A percentile compares a stretch with the other conserved stretches of the same genome.
Evolutionary conservation across 2,329 filamentous ascomycete genomes (phyloP).

Genomic region (Pseudogymnoascus destructans): DNA sequence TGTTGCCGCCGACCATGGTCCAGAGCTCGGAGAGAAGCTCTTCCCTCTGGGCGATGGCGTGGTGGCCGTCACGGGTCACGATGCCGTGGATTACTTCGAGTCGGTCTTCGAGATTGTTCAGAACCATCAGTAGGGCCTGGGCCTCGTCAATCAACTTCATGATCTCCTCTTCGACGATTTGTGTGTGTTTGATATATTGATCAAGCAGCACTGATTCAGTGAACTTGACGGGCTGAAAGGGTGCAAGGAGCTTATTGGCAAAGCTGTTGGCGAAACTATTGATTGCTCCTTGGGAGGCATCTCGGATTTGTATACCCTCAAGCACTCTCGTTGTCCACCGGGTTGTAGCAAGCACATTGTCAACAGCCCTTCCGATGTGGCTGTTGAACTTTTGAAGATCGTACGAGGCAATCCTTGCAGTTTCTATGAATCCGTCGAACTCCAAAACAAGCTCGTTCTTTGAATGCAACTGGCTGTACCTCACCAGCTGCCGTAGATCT

Average conservation of each 20-base stretch:
- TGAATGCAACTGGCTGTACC: constrained; percentile 53
- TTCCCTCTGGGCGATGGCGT: constrained; percentile 44
- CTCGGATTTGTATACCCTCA: constrained; percentile 23
- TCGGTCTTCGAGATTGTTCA: constrained; percentile 55
- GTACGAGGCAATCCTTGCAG: constrained; percentile 47
- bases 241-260: constrained; percentile 35
- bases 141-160: constrained; percentile 55
- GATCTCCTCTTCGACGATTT: constrained; percentile 57
- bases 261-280: constrained; percentile 28
- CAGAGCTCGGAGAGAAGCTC: constrained; percentile 58
- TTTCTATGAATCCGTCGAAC: constrained; percentile 63
- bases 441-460: constrained; percentile 60
- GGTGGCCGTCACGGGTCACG: constrained; percentile 48
- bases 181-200: constrained; percentile 62
- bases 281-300: constrained; percentile 25
- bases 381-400: constrained; percentile 65
- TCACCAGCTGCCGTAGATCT: constrained; percentile 59
- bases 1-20: constrained; percentile 62
- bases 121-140: constrained; percentile 49
- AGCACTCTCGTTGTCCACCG: constrained; percentile 52
- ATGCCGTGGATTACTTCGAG: constrained; percentile 59
- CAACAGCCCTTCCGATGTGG: constrained; percentile 59
- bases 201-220: constrained; percentile 52
- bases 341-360: constrained; percentile 62
- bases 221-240: constrained; percentile 48